Conservation (phyloP, 257 asterid genomes). For the Rehmannia glutinosa region DNA sequence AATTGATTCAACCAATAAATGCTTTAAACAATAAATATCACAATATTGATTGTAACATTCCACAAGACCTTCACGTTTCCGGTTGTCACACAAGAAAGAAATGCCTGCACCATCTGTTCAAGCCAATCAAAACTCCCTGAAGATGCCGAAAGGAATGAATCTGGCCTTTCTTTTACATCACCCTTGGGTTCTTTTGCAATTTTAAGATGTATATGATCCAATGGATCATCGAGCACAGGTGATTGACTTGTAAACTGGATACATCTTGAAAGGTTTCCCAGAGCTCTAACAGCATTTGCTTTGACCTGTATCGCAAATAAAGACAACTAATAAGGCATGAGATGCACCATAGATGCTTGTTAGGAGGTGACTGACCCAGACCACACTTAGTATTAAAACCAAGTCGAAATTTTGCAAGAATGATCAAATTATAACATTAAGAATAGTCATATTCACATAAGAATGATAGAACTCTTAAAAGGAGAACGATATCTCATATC, state of each 20-base stretch:
- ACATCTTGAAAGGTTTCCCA: conserved; percentile 83
- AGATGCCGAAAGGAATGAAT: conserved; percentile 26
- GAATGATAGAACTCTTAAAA: conserved; percentile 4
- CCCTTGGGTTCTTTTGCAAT: conserved; percentile 24
- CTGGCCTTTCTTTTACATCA: conserved; percentile 31
- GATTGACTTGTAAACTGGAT: conserved; percentile 43
- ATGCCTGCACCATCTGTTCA: conserved; percentile 84
- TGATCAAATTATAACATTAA: background rate
- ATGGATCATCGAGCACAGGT: conserved; percentile 25
- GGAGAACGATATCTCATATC: background rate
- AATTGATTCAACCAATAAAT: conserved; percentile 6
- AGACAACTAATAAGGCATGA: background rate
- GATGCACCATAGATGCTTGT: conserved; percentile 9
- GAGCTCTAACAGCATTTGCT: conserved; percentile 96
- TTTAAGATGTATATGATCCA: conserved; percentile 18
- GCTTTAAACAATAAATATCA: background rate
- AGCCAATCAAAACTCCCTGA: conserved; percentile 50
- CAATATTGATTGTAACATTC: conserved; percentile 5
- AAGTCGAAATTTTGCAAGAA: background rate
- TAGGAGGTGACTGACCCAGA: conserved; percentile 11
- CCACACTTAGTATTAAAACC: conserved; percentile 2
- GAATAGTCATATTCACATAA: background rate
- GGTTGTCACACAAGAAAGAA: conserved; percentile 90
- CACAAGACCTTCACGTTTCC: conserved; percentile 87
- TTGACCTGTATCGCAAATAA: conserved; percentile 48